Conservation (phyloP, 2,329 filamentous ascomycete genomes). For the Botryotinia narcissicola region DNA sequence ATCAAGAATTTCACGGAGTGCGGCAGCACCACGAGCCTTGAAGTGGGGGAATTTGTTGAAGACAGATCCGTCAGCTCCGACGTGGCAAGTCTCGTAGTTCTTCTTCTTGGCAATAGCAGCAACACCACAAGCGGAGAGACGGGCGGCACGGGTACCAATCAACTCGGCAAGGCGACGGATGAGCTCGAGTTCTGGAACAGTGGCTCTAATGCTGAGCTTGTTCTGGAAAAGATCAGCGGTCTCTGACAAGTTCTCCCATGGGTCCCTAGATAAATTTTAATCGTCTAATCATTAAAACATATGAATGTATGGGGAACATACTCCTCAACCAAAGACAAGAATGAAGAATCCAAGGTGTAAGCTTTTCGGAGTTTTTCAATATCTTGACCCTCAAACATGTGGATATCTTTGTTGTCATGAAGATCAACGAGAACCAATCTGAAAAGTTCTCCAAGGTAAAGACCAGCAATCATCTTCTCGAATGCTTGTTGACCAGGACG, state of each 20-base stretch:
- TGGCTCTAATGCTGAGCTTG: conserved; percentile 69
- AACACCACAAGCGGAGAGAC: conserved; percentile 90
- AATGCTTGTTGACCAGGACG: conserved; percentile 92
- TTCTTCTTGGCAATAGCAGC: conserved; percentile 98
- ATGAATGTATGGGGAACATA: conserved; percentile 43
- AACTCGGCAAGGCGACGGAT: conserved; percentile 86
- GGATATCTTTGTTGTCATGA: conserved; percentile 70
- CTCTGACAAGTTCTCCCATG: conserved; percentile 91
- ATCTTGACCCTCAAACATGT: conserved; percentile 83
- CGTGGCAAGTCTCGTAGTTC: conserved; percentile 80
- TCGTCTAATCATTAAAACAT: conserved; percentile 22
- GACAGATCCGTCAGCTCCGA: conserved; percentile 93
- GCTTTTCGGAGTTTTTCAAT: conserved; percentile 76
- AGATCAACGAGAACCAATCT: conserved; percentile 82
- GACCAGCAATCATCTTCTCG: conserved; percentile 95
- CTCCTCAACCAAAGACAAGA: conserved; percentile 91
- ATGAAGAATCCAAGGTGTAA: conserved; percentile 88
- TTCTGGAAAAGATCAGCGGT: conserved; percentile 78
- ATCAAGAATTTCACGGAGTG: conserved; percentile 91
- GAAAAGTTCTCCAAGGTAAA: conserved; percentile 94
- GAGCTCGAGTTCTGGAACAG: conserved; percentile 79
- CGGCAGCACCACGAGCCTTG: conserved; percentile 85
- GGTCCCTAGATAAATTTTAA: conserved; percentile 60
- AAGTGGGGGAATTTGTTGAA: conserved; percentile 99
- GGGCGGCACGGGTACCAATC: conserved; percentile 90